Percentiles rank a stretch among this genome's conserved stretches.
phyloP scores from a whole-genome alignment of 768 basidiomycete species.

The Trametes sanguinea region DNA sequence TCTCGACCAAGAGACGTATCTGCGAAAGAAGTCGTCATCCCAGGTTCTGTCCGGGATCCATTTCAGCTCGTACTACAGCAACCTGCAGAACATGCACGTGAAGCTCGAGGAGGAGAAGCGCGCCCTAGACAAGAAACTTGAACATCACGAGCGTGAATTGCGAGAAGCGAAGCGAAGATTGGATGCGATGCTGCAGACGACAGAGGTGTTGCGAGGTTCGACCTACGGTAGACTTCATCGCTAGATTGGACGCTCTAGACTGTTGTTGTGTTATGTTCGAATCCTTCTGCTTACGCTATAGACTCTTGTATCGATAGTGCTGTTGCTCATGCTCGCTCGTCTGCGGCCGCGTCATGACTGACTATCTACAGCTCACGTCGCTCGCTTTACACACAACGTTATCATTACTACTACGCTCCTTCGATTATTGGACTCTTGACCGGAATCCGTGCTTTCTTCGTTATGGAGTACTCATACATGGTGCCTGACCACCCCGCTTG shows the following conservation, averaged over 20 bases:
- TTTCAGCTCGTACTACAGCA: slow-evolving; percentile 15
- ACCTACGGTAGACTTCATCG: background rate
- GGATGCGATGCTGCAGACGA: slow-evolving; percentile 15
- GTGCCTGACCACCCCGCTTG: background rate
- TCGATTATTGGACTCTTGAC: too few species aligned
- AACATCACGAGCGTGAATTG: slow-evolving; percentile 13
- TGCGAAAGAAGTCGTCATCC: slow-evolving; percentile 11
- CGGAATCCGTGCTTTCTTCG: too few species aligned
- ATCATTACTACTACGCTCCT: too few species aligned
- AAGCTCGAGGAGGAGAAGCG: slow-evolving; percentile 17
- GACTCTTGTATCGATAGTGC: slow-evolving; percentile 4
- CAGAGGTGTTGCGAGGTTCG: slow-evolving; percentile 9
- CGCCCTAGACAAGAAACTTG: slow-evolving; percentile 15
- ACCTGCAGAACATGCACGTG: slow-evolving; percentile 14
- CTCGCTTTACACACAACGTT: too few species aligned
- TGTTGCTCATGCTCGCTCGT: slow-evolving; percentile 1
- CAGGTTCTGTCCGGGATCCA: slow-evolving; percentile 10
- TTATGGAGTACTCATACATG: background rate
- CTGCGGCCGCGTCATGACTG: background rate
- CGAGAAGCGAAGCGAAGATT: slow-evolving; percentile 15
- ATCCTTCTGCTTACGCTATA: too few species aligned
- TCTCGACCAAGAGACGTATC: slow-evolving; percentile 24
- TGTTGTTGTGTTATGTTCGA: background rate
- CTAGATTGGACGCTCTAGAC: background rate
- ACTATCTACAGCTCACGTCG: too few species aligned